Conservation (phyloP, 1,284 basidiomycete genomes). For the Irpex sp. region DNA sequence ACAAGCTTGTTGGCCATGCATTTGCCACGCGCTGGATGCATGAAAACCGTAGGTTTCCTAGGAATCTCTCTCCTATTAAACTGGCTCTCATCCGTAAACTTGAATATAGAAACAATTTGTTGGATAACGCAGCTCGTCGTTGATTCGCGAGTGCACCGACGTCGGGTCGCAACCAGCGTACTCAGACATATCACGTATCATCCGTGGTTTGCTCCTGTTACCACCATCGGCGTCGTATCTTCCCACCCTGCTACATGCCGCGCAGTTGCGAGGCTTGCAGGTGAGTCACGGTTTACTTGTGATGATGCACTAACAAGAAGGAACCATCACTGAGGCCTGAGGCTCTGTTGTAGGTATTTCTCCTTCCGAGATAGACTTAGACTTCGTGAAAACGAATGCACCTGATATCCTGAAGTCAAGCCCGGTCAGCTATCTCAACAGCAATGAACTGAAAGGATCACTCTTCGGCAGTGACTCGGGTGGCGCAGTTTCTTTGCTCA, state of each 20-base stretch:
- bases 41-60: constrained; percentile 7
- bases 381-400: constrained; percentile 18
- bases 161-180: constrained; percentile 21
- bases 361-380: constrained; percentile 13
- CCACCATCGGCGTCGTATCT: constrained; percentile 23
- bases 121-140: constrained; percentile 30
- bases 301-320: neutral
- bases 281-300: constrained; percentile 9
- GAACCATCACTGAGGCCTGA: neutral
- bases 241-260: constrained; percentile 25
- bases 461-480: constrained; percentile 11
- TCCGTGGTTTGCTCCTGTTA: constrained; percentile 17
- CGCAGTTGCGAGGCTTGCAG: constrained; percentile 19
- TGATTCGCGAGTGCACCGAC: constrained; percentile 16
- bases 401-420: constrained; percentile 7
- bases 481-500: constrained; percentile 2
- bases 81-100: neutral
- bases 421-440: constrained; percentile 16
- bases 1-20: constrained; percentile 23
- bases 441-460: constrained; percentile 9
- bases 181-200: constrained; percentile 14
- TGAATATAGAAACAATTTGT: constrained; percentile 17
- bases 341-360: neutral
- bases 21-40: constrained; percentile 23
- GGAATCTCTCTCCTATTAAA: neutral